These are phyloP conservation scores for Selaginella moellendorffii DNA, from an alignment of 75 land plant species.

Conservation along the genomic window DNA sequence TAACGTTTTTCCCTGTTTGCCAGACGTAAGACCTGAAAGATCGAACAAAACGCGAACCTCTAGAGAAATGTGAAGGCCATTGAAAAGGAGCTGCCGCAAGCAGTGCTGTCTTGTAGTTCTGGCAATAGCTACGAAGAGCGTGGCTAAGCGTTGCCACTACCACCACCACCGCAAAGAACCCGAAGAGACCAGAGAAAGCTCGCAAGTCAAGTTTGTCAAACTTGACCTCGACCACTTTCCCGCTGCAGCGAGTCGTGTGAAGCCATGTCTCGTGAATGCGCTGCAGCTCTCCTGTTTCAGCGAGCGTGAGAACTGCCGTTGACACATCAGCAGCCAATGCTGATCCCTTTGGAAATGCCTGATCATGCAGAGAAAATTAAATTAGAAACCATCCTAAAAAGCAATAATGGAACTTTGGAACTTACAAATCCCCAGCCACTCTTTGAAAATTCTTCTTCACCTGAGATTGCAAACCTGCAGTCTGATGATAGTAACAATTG, in stretches of 20 bases:
- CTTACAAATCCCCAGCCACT: constrained; percentile 89
- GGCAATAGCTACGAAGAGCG: not conserved
- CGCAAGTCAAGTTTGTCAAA: not conserved
- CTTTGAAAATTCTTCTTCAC: constrained; percentile 48
- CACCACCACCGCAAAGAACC: not conserved
- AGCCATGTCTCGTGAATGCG: not conserved
- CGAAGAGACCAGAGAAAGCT: not conserved
- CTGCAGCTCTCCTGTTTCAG: not conserved
- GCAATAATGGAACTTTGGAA: too few relatives aligned
- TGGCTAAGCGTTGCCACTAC: not conserved
- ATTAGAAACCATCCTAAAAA: too few relatives aligned
- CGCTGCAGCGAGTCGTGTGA: not conserved
- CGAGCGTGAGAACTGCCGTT: not conserved
- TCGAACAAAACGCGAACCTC: not conserved
- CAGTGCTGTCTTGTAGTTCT: not conserved
- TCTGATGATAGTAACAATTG: constrained; percentile 44
- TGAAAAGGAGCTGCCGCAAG: not conserved
- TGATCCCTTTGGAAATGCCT: not conserved
- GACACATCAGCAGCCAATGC: not conserved
- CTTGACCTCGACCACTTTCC: not conserved
- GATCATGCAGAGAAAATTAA: not conserved
- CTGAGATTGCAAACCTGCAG: constrained; percentile 41
- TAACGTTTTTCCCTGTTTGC: not conserved
- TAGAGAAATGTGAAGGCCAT: not conserved
- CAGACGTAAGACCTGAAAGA: not conserved